Conservation (phyloP, 108 stramenopile genomes). For the Nitzschia putrida region DNA sequence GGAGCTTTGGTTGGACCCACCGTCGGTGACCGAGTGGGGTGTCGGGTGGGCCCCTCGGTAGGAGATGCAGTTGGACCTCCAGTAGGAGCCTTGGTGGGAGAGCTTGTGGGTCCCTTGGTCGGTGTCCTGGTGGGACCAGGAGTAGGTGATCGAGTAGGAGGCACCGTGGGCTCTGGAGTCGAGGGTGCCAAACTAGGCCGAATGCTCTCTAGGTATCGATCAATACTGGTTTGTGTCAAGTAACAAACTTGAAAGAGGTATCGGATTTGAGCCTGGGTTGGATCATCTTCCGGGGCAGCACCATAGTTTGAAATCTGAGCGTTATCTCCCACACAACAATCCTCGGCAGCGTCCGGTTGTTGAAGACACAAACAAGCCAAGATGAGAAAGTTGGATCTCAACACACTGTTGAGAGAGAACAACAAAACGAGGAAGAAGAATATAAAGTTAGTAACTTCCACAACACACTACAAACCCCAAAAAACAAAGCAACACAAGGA, state of each 20-base stretch:
- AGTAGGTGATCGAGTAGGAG: not conserved
- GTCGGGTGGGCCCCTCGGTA: not conserved
- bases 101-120: slow-evolving; percentile 5
- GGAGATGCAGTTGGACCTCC: slow-evolving; percentile 1
- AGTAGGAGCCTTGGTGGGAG: slow-evolving; percentile 16
- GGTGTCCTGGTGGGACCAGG: slow-evolving; percentile 19
- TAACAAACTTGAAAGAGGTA: slow-evolving; percentile 49
- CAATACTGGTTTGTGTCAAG: slow-evolving; percentile 32
- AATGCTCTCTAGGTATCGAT: slow-evolving; percentile 12
- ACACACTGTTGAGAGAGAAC: not conserved
- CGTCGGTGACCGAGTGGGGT: slow-evolving; percentile 8
- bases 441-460: not conserved
- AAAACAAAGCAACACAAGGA: not conserved
- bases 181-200: slow-evolving; percentile 24
- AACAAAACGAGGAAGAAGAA: not conserved
- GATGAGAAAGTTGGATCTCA: slow-evolving; percentile 31
- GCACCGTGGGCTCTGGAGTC: slow-evolving; percentile 1
- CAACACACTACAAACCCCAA: not conserved
- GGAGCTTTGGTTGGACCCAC: slow-evolving; percentile 12
- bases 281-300: slow-evolving; percentile 26
- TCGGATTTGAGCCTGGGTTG: slow-evolving; percentile 14
- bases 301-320: slow-evolving; percentile 41
- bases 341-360: slow-evolving; percentile 10
- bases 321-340: slow-evolving; percentile 45
- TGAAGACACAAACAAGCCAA: slow-evolving; percentile 55